Evolutionary conservation across 805 yeast species (phyloP).

Genomic region (Ogataea paraovalis): DNA sequence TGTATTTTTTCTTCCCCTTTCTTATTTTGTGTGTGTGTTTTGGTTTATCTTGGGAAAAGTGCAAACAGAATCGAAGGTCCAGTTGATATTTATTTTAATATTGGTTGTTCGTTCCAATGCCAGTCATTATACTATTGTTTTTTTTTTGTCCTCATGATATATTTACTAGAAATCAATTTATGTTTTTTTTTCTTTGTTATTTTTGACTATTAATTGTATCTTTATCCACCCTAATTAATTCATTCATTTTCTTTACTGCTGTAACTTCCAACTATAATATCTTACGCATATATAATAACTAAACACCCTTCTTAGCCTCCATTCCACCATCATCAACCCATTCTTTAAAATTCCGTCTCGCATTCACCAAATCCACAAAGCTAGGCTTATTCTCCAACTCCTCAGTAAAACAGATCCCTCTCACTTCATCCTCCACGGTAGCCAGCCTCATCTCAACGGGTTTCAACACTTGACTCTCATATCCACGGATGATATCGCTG

Average conservation of each 20-base stretch:
- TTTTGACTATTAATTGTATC: background rate
- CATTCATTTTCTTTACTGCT: too few species aligned
- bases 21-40: background rate
- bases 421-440: constrained; percentile 40
- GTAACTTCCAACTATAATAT: background rate
- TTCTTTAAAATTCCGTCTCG: constrained; percentile 40
- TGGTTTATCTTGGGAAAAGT: background rate
- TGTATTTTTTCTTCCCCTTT: background rate
- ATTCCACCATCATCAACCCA: constrained; percentile 27
- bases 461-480: constrained; percentile 32
- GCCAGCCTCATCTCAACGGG: constrained; percentile 49
- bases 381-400: constrained; percentile 46
- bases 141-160: background rate
- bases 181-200: background rate
- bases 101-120: background rate
- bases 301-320: background rate
- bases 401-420: constrained; percentile 42
- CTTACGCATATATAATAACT: background rate
- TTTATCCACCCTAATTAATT: background rate
- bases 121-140: background rate
- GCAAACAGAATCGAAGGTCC: background rate
- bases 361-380: constrained; percentile 45
- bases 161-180: background rate
- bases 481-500: constrained; percentile 24
- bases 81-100: background rate